Base-by-base conservation (phyloP, 2,329 filamentous ascomycete species). In the Graphium sp. region DNA sequence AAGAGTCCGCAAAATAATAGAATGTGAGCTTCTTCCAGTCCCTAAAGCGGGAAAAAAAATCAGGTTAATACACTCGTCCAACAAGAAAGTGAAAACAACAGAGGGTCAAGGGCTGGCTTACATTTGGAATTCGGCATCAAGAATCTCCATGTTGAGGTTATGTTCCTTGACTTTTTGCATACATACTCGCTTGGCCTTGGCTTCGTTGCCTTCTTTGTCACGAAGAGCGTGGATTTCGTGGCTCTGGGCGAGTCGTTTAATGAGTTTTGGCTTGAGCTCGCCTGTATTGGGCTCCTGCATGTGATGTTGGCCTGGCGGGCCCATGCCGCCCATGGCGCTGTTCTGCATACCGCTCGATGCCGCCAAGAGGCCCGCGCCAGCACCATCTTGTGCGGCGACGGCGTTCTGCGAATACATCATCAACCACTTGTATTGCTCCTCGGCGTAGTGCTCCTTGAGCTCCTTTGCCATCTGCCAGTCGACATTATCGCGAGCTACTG, bases 21-120 rank as follows among this genome's bases (percentile, higher is more conserved):
- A 95, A 95, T 0, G 91, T 98, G 32, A 98, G 60, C 50, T 98
- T 98, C 56, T 95, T 93, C 74, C 84, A 94, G 49, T 98, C 89
- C 75, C 87, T 94, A 41, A 12, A 22, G 12, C 20, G 11, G 9
- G 3, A 22, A 29, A 26, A n/a, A 28, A 9, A 12, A 3, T 13
- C 24, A 22, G 11, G 22, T 23, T 18, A 28, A 37, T 32, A 36
- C 28, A 20, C 19, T 20, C 18, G 24, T 12, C 12, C 25, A 17
- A 22, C 20, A 22, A n/a, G n/a, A n/a, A 11, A 10, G 10, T 4
- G 7, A 32, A 15, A 14, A n/a, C 18, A 17, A 3, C 3, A 8
- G 14, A 9, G 10, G 8, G 9, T 15, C 9, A 17, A 21, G 3
- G 7, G 29, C 14, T n/a, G 12, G 65, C 81, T 68, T 61, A 92